Base-by-base conservation (phyloP, 345 rosid species). In the Leavenworthia alabamica region DNA sequence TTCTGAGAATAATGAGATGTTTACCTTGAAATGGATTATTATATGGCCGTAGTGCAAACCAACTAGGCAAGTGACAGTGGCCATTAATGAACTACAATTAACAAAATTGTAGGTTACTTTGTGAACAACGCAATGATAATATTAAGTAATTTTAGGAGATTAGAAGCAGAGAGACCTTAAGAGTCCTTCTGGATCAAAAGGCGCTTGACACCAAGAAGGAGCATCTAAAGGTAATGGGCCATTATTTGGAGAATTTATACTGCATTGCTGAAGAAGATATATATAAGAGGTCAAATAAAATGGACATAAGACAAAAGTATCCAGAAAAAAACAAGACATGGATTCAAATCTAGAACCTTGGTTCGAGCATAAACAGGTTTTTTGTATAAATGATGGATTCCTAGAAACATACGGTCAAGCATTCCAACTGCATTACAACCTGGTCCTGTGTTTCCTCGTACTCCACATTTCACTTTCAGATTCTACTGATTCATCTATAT, bases 191-290 rank as follows among this genome's bases (percentile, higher is more conserved):
- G 97, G 96, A 67, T 90, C 96, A 63, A 88, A 90, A 23, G 97
- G 97, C 60, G 96, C 96, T 72, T 82, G 88, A 74, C 96, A 90
- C 97, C 97, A 90, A 59, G 91, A 70, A 59, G 97, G 96, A 51
- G 97, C 94, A 44, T 79, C 75, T 17, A 73, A 74, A 52, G 96
- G 97, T 49, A 82, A 57, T 2, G 95, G 85, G 24, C 97, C 95
- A 51, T 77, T 66, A 26, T 71, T 77, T 50, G 97, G 97, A 44
- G 81, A 86, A 54, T 83, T 74, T 40, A 78, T 73, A 72, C 97
- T 90, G 82, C 97, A 90, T 75, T 76, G 75, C 97, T 86, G 73
- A 37, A 37, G 26, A 50, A 37, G 41, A 60, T 51, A 41, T 46
- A 47, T 51, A 41, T 47, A 47, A 49, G 26, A 56, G 39, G 47